These are phyloP conservation scores for Puccinia polysora DNA, from an alignment of 1,284 basidiomycete genomes.

Conservation along the genomic window DNA sequence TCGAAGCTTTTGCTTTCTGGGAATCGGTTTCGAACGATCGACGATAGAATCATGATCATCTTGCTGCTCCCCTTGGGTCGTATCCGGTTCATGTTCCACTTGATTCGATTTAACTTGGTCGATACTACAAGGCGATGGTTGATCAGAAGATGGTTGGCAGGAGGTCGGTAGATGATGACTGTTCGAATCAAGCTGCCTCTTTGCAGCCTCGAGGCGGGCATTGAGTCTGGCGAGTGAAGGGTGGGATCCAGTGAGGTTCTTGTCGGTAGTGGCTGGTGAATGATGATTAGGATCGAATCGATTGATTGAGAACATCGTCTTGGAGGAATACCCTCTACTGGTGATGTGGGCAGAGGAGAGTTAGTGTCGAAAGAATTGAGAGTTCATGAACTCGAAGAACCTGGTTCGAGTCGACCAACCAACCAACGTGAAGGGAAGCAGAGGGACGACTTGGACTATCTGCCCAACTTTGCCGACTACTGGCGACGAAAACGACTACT, in stretches of 20 bases:
- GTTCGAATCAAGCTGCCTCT: background rate
- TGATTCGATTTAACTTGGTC: background rate
- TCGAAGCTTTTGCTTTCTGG: constrained; percentile 36
- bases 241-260: background rate
- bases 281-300: constrained; percentile 37
- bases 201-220: no score
- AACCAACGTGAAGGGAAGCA: no score
- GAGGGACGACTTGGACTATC: no score
- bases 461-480: no score
- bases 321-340: no score
- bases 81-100: background rate
- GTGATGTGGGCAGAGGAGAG: no score
- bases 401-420: background rate
- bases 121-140: no score
- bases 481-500: no score
- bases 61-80: background rate
- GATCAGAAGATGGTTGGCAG: background rate
- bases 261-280: background rate
- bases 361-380: background rate
- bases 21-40: background rate
- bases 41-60: background rate
- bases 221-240: constrained; percentile 24
- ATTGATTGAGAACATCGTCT: constrained; percentile 40
- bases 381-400: background rate
- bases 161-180: background rate